A percentile compares a stretch with the other conserved stretches of the same genome.
phyloP scores from a whole-genome alignment of 495 filamentous ascomycete species.

The Hyaloscypha bicolor region DNA sequence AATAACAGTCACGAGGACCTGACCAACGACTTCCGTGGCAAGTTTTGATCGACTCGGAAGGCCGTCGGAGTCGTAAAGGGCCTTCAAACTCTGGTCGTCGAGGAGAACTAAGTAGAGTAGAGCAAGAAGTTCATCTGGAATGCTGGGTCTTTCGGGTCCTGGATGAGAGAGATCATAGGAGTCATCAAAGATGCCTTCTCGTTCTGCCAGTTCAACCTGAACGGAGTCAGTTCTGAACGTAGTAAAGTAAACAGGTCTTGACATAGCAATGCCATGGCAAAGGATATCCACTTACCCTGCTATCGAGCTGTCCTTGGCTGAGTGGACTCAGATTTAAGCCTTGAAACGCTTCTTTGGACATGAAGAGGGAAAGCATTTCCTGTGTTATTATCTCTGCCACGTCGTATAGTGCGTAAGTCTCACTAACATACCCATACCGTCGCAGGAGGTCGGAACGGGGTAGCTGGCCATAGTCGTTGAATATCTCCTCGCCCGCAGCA shows the following conservation, averaged over 20 bases:
- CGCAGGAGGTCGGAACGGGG: conserved; percentile 81
- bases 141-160: conserved; percentile 22
- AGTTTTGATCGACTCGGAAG: conserved; percentile 45
- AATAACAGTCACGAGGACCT: conserved; percentile 39
- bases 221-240: not conserved
- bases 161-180: conserved; percentile 32
- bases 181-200: conserved; percentile 31
- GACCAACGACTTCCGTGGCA: conserved; percentile 41
- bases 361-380: conserved; percentile 46
- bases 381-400: conserved; percentile 74
- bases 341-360: conserved; percentile 44
- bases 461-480: conserved; percentile 90
- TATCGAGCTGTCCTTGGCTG: conserved; percentile 31
- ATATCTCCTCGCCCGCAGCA: conserved; percentile 71
- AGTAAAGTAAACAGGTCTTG: not conserved
- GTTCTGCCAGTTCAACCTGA: conserved; percentile 22
- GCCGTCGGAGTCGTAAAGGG: conserved; percentile 44
- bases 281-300: conserved; percentile 27
- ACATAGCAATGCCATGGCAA: not conserved
- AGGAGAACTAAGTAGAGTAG: conserved; percentile 36
- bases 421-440: conserved; percentile 86
- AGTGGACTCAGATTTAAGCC: conserved; percentile 32
- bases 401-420: conserved; percentile 74
- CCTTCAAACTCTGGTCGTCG: conserved; percentile 37
- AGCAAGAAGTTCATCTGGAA: conserved; percentile 35